Conservation (phyloP, 2,329 filamentous ascomycete genomes). For the Ophiostoma tasmaniense region DNA sequence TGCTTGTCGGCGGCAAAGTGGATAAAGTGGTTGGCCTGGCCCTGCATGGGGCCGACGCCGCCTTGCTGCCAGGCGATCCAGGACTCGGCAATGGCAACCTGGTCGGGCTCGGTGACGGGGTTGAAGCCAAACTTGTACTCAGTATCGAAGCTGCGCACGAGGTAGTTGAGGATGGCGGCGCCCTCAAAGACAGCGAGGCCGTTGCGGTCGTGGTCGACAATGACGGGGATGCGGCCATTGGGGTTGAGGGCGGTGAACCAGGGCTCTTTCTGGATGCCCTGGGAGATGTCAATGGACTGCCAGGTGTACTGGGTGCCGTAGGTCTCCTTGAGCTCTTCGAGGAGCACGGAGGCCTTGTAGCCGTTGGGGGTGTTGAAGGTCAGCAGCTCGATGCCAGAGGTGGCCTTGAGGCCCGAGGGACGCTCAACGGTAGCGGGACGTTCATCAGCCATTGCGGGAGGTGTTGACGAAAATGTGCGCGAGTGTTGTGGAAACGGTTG, state of each 20-base stretch:
- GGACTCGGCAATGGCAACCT: constrained; percentile 40
- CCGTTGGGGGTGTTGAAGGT: constrained; percentile 37
- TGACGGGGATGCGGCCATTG: constrained; percentile 57
- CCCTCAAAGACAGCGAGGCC: constrained; percentile 64
- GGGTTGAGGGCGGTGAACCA: constrained; percentile 57
- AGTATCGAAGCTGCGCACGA: constrained; percentile 46
- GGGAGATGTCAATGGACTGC: constrained; percentile 49
- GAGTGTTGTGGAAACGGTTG: background rate
- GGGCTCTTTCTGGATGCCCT: constrained; percentile 58
- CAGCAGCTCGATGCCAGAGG: constrained; percentile 56
- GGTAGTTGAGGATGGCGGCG: constrained; percentile 47
- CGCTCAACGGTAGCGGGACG: background rate
- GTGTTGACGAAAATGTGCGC: background rate
- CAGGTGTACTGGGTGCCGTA: constrained; percentile 53
- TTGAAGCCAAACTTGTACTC: constrained; percentile 24
- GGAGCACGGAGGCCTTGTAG: constrained; percentile 50
- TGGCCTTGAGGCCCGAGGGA: constrained; percentile 46
- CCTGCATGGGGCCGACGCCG: constrained; percentile 65
- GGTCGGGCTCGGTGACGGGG: constrained; percentile 21
- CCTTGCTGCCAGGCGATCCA: constrained; percentile 67
- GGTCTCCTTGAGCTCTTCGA: constrained; percentile 58
- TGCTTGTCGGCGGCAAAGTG: constrained; percentile 55
- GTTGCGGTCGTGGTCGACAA: constrained; percentile 56
- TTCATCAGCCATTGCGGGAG: background rate
- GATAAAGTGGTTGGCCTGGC: constrained; percentile 66